Evolutionary conservation across 352 stramenopile species (phyloP).

Genomic region (Phytophthora quininea): DNA sequence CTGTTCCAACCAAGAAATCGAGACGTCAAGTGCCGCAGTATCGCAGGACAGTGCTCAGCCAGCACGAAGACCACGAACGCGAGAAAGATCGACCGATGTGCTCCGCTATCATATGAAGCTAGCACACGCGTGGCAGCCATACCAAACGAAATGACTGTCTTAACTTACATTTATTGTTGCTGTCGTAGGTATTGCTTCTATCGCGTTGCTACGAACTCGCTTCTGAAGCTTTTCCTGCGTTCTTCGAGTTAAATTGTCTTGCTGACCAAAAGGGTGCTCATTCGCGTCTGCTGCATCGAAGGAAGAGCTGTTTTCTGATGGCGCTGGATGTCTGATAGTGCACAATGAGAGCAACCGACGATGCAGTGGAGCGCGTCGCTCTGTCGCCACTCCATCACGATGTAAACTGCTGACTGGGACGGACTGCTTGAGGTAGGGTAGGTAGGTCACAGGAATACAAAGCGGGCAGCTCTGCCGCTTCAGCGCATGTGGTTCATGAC

Average conservation of each 20-base stretch:
- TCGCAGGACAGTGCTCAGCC: constrained; percentile 10
- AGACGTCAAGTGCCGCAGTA: constrained; percentile 9
- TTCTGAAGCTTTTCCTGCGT: constrained; percentile 27
- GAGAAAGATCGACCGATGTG: constrained; percentile 24
- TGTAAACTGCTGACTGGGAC: constrained; percentile 35
- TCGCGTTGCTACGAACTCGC: constrained; percentile 30
- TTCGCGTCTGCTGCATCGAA: constrained; percentile 39
- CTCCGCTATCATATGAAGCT: constrained; percentile 71
- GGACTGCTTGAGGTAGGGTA: constrained; percentile 21
- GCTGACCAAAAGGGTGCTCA: constrained; percentile 33
- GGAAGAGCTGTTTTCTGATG: constrained; percentile 31
- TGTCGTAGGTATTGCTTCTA: constrained; percentile 33
- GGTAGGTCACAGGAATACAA: constrained; percentile 24
- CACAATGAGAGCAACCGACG: background rate
- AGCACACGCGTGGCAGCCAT: constrained; percentile 60
- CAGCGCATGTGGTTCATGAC: constrained; percentile 90
- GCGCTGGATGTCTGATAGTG: constrained; percentile 6
- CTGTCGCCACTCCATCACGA: constrained; percentile 10
- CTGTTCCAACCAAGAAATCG: constrained; percentile 30
- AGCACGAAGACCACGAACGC: constrained; percentile 16
- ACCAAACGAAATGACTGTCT: constrained; percentile 22
- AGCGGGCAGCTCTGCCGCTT: constrained; percentile 18
- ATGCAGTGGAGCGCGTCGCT: background rate
- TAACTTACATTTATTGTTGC: constrained; percentile 49
- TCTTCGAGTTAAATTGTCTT: constrained; percentile 32